Evolutionary conservation across 2,329 filamentous ascomycete genomes (phyloP).

Genomic region (Coniella vitis): DNA sequence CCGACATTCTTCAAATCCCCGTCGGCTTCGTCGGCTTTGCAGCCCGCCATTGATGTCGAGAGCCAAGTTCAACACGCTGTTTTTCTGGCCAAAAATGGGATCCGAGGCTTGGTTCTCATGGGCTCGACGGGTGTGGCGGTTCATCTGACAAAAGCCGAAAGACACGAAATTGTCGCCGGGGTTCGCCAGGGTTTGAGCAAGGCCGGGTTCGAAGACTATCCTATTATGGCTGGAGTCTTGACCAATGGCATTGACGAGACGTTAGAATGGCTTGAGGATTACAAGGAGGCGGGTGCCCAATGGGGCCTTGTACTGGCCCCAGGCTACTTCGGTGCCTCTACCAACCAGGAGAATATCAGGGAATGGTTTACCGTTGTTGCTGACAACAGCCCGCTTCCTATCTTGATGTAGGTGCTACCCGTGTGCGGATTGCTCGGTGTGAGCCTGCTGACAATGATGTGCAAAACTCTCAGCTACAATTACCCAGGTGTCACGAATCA

Average conservation of each 20-base stretch:
- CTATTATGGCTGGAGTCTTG: no score
- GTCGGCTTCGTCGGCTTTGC: conserved; percentile 23
- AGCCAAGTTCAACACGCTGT: conserved; percentile 52
- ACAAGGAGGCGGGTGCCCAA: conserved; percentile 50
- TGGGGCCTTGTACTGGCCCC: conserved; percentile 59
- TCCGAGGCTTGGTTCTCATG: conserved; percentile 54
- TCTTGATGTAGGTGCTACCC: conserved; percentile 44
- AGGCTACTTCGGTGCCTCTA: conserved; percentile 36
- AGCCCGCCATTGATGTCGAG: conserved; percentile 48
- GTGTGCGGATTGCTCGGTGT: no score
- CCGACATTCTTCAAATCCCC: no score
- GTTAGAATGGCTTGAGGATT: conserved; percentile 40
- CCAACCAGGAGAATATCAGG: no score
- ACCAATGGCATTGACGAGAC: conserved; percentile 39
- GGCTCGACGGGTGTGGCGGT: conserved; percentile 60
- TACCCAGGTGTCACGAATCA: conserved; percentile 62
- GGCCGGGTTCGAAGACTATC: no score
- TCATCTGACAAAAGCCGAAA: conserved; percentile 52
- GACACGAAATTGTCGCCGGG: conserved; percentile 20
- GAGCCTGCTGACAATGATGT: no score
- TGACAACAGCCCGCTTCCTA: conserved; percentile 50
- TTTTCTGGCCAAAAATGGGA: conserved; percentile 53
- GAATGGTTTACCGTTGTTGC: conserved; percentile 32
- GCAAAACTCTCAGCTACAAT: conserved; percentile 33
- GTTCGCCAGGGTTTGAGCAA: no score